Base-by-base conservation (phyloP, 2,329 filamentous ascomycete genomes). In the Tothia fuscella region DNA sequence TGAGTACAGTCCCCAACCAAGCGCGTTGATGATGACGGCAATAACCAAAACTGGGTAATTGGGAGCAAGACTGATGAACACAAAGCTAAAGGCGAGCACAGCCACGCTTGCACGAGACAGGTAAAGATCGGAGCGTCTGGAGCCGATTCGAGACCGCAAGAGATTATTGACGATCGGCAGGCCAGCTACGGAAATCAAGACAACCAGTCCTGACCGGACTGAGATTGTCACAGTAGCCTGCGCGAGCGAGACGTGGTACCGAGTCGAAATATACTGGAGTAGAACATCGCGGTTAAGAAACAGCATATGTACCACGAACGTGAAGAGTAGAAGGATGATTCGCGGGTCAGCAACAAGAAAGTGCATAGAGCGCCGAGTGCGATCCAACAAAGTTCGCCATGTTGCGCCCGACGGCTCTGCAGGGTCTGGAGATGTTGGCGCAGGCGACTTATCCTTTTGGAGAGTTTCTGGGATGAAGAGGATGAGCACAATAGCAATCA, bases 181-280 rank as follows among this genome's bases (percentile, higher is more conserved):
- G 6, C 59, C 28, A 33, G 51, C 22, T n/a, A 58, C 49, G 13
- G 61, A 49, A 6, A 56, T 46, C 7, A 53, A 17, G n/a, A 57
- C 47, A 28, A 51, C 51, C 42, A 56, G 45, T 3, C 47, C 51
- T 13, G 52, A 50, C 24, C 50, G 50, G 30, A 61, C 41, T 6
- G 55, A 57, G 30, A 57, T 34, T 21, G 60, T 38, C 12, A 59
- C 42, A 1, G 59, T 61, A 5, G 55, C 51, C 22, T 51, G 39
- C 6, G 56, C 49, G 30, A 61, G 69, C 6, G 61, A 62, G 61
- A 71, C 68, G 22, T 55, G 39, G 51, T 71, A 76, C 5, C 70
- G 62, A 36, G 65, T 68, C 1, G 66, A 68, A 41, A 69, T 60
- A 49, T 75, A 75, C 49, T 76, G 74, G 2, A 75, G 49, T 5